Base-by-base conservation (phyloP, 805 yeast genomes). In the Lipomyces spencermartinsiae region DNA sequence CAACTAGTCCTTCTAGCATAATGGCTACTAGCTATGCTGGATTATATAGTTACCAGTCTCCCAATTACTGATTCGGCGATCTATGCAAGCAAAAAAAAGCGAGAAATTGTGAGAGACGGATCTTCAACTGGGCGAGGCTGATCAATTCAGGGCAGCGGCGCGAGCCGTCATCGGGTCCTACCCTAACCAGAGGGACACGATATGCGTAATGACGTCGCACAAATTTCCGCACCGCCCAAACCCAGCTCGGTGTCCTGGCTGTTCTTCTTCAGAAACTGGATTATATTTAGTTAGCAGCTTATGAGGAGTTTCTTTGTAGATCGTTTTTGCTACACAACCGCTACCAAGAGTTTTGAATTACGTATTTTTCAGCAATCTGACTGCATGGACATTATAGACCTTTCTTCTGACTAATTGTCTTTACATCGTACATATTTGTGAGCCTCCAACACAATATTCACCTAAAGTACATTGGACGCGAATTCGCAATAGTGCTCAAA, bases 1-100 rank as follows among this genome's bases (percentile, higher is more conserved):
- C 83, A 22, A 79, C 83, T 46, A 82, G 69, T n/a, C 82, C 75
- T 71, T 81, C 84, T 73, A 81, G 72, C 84, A 81, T 81, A 29
- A 9, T 65, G 7, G 31, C 57, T n/a, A 62, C 16, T n/a, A 43
- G 22, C 49, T n/a, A 43, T 43, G 2, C 4, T 43, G n/a, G 16
- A 19, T n/a, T 19, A 8, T 8, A 19, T 43, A 37, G 9, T 37
- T 9, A 16, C 49, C 49, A 16, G n/a, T 43, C 49, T 43, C 22
- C n/a, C 49, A 4, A 19, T 43, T 37, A 8, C 49, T 43, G 10
- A 43, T 43, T 43, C 49, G 16, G n/a, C 22, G 16, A 43, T 43
- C 22, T 43, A 43, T 43, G 49, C 22, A 5, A 16, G 49, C 49
- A 43, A 43, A 8, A 16, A 9, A 43, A 43, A 6, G 22, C 49